Percentiles rank a stretch among this genome's conserved stretches.
These are phyloP conservation scores for Ilex aquifolium DNA, from an alignment of 257 asterid species.

Conservation along the genomic window DNA sequence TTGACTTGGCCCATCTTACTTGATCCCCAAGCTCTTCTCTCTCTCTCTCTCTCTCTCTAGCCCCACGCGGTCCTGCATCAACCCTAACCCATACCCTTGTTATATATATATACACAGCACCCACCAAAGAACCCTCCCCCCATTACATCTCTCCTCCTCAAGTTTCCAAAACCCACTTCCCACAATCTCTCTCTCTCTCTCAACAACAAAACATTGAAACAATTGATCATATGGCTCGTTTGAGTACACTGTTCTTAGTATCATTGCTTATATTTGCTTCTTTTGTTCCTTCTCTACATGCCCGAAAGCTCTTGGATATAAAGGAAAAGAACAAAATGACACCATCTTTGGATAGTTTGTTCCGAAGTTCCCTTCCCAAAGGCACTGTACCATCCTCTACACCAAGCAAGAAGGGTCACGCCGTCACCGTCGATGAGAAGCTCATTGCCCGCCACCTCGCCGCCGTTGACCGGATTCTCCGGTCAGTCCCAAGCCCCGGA, in stretches of 20 bases:
- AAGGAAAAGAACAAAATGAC: conserved; percentile 6
- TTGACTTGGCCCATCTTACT: conserved; percentile 47
- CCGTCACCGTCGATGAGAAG: conserved; percentile 27
- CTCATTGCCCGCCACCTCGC: conserved; percentile 51
- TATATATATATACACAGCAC: too few species aligned
- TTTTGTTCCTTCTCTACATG: conserved; percentile 16
- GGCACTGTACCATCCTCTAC: conserved; percentile 46
- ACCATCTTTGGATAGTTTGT: conserved; percentile 20
- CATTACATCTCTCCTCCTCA: too few species aligned
- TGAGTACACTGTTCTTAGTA: conserved; percentile 13
- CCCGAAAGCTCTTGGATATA: conserved; percentile 34
- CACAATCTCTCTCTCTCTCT: neutral
- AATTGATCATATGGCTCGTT: conserved; percentile 20
- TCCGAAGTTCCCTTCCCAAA: conserved; percentile 42
- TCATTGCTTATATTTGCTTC: conserved; percentile 23
- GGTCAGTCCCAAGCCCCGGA: conserved; percentile 80
- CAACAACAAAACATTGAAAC: neutral
- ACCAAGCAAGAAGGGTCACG: conserved; percentile 50
- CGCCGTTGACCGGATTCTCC: conserved; percentile 45
- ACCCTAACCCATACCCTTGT: too few species aligned
- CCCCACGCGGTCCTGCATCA: conserved; percentile 17
- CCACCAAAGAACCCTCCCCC: too few species aligned
- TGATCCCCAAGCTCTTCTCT: conserved; percentile 22
- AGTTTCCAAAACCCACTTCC: too few species aligned
- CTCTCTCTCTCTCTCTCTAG: neutral